phyloP scores from a whole-genome alignment of 2,329 filamentous ascomycete species.

The Aspergillus oerlinghausenensis region DNA sequence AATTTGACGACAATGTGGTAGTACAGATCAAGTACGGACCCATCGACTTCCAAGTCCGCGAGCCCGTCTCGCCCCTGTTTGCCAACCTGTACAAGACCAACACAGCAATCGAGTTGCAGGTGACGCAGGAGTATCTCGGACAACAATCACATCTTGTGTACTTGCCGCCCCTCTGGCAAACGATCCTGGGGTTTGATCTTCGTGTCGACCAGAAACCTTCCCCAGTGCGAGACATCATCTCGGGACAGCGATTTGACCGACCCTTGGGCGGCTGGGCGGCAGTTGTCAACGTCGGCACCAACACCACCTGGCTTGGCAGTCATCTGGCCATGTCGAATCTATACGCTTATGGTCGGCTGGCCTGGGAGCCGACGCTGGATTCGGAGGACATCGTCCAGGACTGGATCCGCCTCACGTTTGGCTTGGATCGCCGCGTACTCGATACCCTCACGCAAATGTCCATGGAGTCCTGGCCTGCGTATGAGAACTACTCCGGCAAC shows the following conservation, averaged over 20 bases:
- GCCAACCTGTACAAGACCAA: slow-evolving; percentile 46
- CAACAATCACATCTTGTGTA: slow-evolving; percentile 68
- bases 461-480: slow-evolving; percentile 65
- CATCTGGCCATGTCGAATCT: slow-evolving; percentile 68
- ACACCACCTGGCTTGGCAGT: slow-evolving; percentile 64
- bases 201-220: slow-evolving; percentile 55
- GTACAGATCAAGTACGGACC: slow-evolving; percentile 71
- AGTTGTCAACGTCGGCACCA: slow-evolving; percentile 63
- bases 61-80: slow-evolving; percentile 63
- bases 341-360: slow-evolving; percentile 63
- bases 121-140: slow-evolving; percentile 67
- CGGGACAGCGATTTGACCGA: slow-evolving; percentile 55
- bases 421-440: slow-evolving; percentile 50
- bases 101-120: slow-evolving; percentile 60
- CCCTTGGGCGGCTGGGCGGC: slow-evolving; percentile 59
- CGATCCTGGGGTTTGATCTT: slow-evolving; percentile 63
- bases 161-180: slow-evolving; percentile 64
- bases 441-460: slow-evolving; percentile 59
- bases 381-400: slow-evolving; percentile 53
- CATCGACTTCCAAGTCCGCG: slow-evolving; percentile 69
- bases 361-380: slow-evolving; percentile 57
- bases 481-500: slow-evolving; percentile 68
- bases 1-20: slow-evolving; percentile 67
- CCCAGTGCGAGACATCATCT: slow-evolving; percentile 56
- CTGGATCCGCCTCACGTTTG: slow-evolving; percentile 66